Percentiles rank a stretch among this genome's conserved stretches.
Evolutionary conservation across 768 basidiomycete species (phyloP).

Genomic region (Suillus subluteus): DNA sequence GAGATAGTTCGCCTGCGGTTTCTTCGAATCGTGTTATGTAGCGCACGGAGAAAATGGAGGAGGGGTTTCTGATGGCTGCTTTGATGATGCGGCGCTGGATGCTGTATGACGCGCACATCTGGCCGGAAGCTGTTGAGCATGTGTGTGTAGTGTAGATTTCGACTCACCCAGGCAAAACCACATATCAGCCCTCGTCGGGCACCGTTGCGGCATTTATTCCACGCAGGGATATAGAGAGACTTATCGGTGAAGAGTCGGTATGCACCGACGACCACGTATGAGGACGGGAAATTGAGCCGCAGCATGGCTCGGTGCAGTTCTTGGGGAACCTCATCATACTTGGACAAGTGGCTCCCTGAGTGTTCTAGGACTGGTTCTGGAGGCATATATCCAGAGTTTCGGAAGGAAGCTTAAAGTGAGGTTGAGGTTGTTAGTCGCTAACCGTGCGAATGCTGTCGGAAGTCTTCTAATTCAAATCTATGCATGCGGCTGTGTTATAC

Average conservation of each 20-base stretch:
- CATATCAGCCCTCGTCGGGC: slow-evolving; percentile 68
- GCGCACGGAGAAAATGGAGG: slow-evolving; percentile 30
- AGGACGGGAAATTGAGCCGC: slow-evolving; percentile 77
- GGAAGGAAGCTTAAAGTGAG: background rate
- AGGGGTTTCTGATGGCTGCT: slow-evolving; percentile 26
- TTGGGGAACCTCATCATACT: slow-evolving; percentile 42
- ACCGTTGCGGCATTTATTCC: slow-evolving; percentile 87
- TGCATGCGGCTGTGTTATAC: no score
- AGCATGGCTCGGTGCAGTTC: slow-evolving; percentile 55
- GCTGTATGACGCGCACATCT: slow-evolving; percentile 73
- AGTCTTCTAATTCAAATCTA: no score
- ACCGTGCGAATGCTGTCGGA: background rate
- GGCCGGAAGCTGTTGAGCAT: slow-evolving; percentile 1
- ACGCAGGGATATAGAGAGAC: slow-evolving; percentile 69
- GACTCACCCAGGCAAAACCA: slow-evolving; percentile 69
- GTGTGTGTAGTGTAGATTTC: background rate
- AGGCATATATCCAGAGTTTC: background rate
- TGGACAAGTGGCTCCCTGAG: background rate
- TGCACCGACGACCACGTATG: slow-evolving; percentile 82
- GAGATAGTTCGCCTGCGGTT: slow-evolving; percentile 33
- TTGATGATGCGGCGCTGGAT: slow-evolving; percentile 71
- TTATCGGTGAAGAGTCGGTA: slow-evolving; percentile 82
- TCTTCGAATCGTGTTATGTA: slow-evolving; percentile 31
- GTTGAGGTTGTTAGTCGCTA: background rate
- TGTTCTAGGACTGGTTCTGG: background rate